Conservation (phyloP, 345 rosid species). For the Aurinia saxatilis region DNA sequence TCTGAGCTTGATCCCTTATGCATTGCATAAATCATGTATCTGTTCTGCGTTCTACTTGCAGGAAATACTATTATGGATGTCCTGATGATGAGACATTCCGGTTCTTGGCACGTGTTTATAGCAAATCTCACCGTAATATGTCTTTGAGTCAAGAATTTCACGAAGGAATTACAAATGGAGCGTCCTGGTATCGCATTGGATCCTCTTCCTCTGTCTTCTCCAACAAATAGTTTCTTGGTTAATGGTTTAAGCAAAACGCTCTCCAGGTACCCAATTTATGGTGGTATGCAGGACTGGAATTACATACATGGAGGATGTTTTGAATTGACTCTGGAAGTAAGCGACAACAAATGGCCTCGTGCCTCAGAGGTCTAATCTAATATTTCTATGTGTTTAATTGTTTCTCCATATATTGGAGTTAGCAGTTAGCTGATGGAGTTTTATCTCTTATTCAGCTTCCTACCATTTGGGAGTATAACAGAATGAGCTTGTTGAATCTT, state of each 20-base stretch:
- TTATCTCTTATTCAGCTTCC: constrained; percentile 50
- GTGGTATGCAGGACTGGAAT: constrained; percentile 99
- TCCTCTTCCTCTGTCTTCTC: not conserved
- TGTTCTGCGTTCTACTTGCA: constrained; percentile 29
- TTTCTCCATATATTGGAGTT: constrained; percentile 13
- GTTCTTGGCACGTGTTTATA: constrained; percentile 69
- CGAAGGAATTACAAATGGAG: constrained; percentile 96
- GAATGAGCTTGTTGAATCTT: constrained; percentile 87
- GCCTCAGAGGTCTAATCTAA: constrained; percentile 62
- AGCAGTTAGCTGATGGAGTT: constrained; percentile 15
- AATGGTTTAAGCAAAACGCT: constrained; percentile 19
- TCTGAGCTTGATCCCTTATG: not conserved
- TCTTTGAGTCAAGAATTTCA: constrained; percentile 80
- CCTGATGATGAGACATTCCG: constrained; percentile 88
- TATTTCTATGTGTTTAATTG: not conserved
- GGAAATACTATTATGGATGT: constrained; percentile 74
- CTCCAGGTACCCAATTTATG: constrained; percentile 93
- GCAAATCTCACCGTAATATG: constrained; percentile 86
- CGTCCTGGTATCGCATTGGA: constrained; percentile 53
- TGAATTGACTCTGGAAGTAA: constrained; percentile 91
- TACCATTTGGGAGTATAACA: constrained; percentile 80
- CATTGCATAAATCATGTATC: constrained; percentile 1
- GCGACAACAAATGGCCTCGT: constrained; percentile 91
- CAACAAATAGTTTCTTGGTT: not conserved
- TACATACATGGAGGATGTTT: constrained; percentile 92